phyloP scores from a whole-genome alignment of 1,284 basidiomycete species.

The Sporisorium reilianum region DNA sequence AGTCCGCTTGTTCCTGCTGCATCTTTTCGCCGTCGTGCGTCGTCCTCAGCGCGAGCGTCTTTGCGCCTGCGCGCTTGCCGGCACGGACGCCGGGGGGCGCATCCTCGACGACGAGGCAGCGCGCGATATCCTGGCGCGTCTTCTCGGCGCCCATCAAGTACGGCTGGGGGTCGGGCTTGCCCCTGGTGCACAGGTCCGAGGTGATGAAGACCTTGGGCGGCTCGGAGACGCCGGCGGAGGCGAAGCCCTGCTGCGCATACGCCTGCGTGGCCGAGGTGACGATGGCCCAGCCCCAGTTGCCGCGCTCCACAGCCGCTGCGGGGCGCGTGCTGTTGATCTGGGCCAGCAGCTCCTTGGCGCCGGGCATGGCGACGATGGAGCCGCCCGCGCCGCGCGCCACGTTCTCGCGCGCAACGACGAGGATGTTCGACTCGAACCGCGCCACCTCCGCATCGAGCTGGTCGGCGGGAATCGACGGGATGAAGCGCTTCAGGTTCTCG shows the following conservation, averaged over 20 bases:
- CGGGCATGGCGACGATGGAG: slow-evolving; percentile 66
- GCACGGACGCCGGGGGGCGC: slow-evolving; percentile 64
- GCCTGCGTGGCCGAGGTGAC: slow-evolving; percentile 68
- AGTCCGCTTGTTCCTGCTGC: slow-evolving; percentile 61
- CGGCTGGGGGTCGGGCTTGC: slow-evolving; percentile 67
- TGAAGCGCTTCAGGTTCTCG: slow-evolving; percentile 64
- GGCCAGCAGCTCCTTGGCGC: slow-evolving; percentile 57
- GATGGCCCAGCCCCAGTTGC: slow-evolving; percentile 67
- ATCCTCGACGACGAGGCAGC: slow-evolving; percentile 67
- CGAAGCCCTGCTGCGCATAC: slow-evolving; percentile 65
- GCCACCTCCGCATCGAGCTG: slow-evolving; percentile 56
- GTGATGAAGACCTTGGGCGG: slow-evolving; percentile 63
- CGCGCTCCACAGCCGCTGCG: slow-evolving; percentile 1
- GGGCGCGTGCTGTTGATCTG: slow-evolving; percentile 54
- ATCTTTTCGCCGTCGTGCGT: slow-evolving; percentile 63
- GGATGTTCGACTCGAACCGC: slow-evolving; percentile 64
- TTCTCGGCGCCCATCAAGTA: slow-evolving; percentile 64
- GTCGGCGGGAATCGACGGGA: slow-evolving; percentile 56
- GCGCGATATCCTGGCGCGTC: slow-evolving; percentile 44
- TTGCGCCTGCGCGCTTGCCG: slow-evolving; percentile 63
- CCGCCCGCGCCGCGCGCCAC: slow-evolving; percentile 44
- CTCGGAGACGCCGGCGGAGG: slow-evolving; percentile 40
- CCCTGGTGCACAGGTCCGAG: slow-evolving; percentile 58
- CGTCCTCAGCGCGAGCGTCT: slow-evolving; percentile 61
- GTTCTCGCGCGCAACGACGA: slow-evolving; percentile 61